A percentile compares a stretch with the other conserved stretches of the same genome.
These are phyloP conservation scores for Grosmannia penicillata DNA, from an alignment of 2,329 filamentous ascomycete species.

Conservation along the genomic window DNA sequence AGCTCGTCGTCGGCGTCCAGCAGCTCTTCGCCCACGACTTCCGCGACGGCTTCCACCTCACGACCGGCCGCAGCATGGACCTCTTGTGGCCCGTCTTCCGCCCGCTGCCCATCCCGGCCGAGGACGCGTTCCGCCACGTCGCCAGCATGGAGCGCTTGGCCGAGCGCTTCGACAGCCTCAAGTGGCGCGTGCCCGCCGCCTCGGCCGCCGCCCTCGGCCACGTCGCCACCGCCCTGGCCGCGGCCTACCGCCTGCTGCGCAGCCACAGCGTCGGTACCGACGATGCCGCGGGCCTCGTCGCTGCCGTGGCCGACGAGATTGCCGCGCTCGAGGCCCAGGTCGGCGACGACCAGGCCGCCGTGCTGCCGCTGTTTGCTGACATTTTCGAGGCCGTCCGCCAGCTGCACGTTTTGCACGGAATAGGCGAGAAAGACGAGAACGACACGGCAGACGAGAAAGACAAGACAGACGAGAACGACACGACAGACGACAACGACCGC, in stretches of 20 bases:
- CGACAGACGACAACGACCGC: constrained; percentile 3
- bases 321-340: constrained; percentile 32
- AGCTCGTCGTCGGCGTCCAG: constrained; percentile 21
- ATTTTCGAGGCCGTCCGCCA: constrained; percentile 46
- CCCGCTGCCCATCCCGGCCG: constrained; percentile 40
- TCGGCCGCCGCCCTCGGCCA: constrained; percentile 35
- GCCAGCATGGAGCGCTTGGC: constrained; percentile 40
- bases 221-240: constrained; percentile 37
- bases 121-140: constrained; percentile 28
- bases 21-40: constrained; percentile 41
- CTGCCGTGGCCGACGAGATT: constrained; percentile 35
- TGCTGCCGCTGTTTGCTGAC: constrained; percentile 35
- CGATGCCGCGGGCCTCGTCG: constrained; percentile 31
- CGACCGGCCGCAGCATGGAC: constrained; percentile 69
- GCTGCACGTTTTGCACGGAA: constrained; percentile 27
- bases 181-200: constrained; percentile 38
- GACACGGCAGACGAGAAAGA: too few relatives aligned
- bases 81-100: constrained; percentile 59
- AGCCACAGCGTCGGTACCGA: constrained; percentile 23
- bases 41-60: constrained; percentile 54
- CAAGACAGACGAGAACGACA: too few relatives aligned
- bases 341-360: constrained; percentile 30
- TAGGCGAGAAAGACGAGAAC: too few relatives aligned
- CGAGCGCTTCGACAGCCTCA: constrained; percentile 42
- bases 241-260: constrained; percentile 42